Base-by-base conservation (phyloP, 2,329 filamentous ascomycete genomes). In the Blastomyces parvus region DNA sequence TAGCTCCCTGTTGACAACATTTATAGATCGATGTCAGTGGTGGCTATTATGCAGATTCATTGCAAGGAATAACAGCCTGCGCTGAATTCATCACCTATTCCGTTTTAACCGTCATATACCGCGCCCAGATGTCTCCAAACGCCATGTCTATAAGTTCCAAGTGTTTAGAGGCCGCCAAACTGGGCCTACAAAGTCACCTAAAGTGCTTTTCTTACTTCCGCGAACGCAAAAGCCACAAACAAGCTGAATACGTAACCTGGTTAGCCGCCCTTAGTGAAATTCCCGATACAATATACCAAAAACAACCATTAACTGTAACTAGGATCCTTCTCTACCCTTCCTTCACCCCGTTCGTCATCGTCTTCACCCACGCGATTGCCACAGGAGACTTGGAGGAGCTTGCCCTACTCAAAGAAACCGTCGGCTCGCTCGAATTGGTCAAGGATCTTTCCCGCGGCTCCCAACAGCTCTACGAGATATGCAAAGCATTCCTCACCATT, bases 391-490 rank as follows among this genome's bases (percentile, higher is more conserved):
- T 74, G 22, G 71, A 72, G 9, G 85, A 88, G 65, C 77, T 88
- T 4, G 67, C 74, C 38, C 78, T 81, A 1, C 76, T 88, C 0
- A 77, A 80, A 42, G 78, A 81, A 1, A 88, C 88, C 67, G 81
- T 83, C 58, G 71, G 75, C 25, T 86, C 83, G 1, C 78, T 88
- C 2, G 77, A 81, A 64, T 78, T 80, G 0, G 78, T 80, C 6
- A 78, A 78, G 58, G 77, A 77, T 5, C 75, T 81, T 2, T 87
- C 84, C 1, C 82, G 86, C 68, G 81, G 83, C 1, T 80, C 85
- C 27, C 79, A 82, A 42, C 85, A 84, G 68, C 77, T 88, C 17
- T 82, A 85, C 68, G 81, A 80, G n/a, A 78, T 88, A 40, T 87
- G 83, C 67, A 67, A 67, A 44, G 68, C 69, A 7, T 71, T 71